Percentiles rank a stretch among this genome's conserved stretches.
Evolutionary conservation across 768 basidiomycete genomes (phyloP).

Genomic region (Boletus subparvulus): DNA sequence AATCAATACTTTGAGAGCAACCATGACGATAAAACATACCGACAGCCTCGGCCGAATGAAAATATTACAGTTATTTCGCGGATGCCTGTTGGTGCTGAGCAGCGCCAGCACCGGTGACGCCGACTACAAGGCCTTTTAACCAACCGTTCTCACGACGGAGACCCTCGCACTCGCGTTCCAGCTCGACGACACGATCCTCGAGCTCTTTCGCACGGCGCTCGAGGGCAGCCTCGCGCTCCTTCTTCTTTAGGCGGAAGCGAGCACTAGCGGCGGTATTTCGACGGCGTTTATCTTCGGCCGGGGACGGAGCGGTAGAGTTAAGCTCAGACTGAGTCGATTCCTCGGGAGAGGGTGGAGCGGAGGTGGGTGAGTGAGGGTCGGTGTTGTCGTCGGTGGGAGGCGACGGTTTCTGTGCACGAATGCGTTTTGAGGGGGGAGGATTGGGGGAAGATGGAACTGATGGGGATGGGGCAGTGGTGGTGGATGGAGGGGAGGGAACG

Average conservation of each 20-base stretch:
- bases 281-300: slow-evolving; percentile 88
- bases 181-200: slow-evolving; percentile 70
- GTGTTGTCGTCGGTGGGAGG: slow-evolving; percentile 22
- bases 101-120: slow-evolving; percentile 72
- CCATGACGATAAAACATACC: neutral
- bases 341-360: slow-evolving; percentile 28
- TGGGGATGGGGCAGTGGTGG: slow-evolving; percentile 15
- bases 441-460: slow-evolving; percentile 14
- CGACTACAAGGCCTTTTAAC: slow-evolving; percentile 87
- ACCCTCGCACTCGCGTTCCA: slow-evolving; percentile 90
- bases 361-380: slow-evolving; percentile 25
- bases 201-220: slow-evolving; percentile 85
- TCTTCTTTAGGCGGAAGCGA: slow-evolving; percentile 93
- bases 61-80: slow-evolving; percentile 14
- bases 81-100: slow-evolving; percentile 28
- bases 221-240: slow-evolving; percentile 88
- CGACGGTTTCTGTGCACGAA: slow-evolving; percentile 55
- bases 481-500: slow-evolving; percentile 15
- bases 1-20: neutral
- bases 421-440: slow-evolving; percentile 44
- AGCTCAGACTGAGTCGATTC: slow-evolving; percentile 20
- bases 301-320: slow-evolving; percentile 36
- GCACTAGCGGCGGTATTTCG: slow-evolving; percentile 92
- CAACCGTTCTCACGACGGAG: slow-evolving; percentile 88
- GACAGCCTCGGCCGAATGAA: neutral